Base-by-base conservation (phyloP, 2,329 filamentous ascomycete genomes). In the Colletotrichum chrysophilum region DNA sequence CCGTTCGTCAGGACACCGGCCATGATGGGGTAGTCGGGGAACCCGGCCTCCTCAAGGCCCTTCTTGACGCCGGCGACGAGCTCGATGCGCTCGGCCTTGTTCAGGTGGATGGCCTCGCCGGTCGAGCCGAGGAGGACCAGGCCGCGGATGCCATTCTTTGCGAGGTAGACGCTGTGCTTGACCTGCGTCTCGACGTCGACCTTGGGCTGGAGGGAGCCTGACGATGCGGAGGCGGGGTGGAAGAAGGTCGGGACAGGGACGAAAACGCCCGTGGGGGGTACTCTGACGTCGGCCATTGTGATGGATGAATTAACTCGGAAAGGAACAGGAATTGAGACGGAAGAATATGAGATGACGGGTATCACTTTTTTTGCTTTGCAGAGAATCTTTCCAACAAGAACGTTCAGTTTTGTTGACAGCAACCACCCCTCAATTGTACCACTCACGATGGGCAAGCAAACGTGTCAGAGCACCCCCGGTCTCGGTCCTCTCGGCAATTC, bases 211-310 rank as follows among this genome's bases (percentile, higher is more conserved):
- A 88, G 82, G 4, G 85, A 79, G 34, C 85, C 84, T 73, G 87
- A 87, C 21, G 83, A 82, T 10, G 87, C 82, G 7, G 84, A 81
- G 52, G 80, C 76, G 70, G 81, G 56, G 32, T 86, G 82, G 83
- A 91, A 93, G 87, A 93, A 93, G 60, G 91, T 93, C 34, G 91
- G 91, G 60, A 92, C 89, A 28, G 89, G 89, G 71, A 91, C 89
- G 81, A 88, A 90, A 78, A 91, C 87, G 71, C 89, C 89, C 61
- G 86, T 84, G 12, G 87, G 86, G 56, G 87, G 88, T 60, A 75
- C 73, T 65, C 73, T 75, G 13, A 38, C 70, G 34, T 68, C 34
- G 65, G 74, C 56, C 73, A 75, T 75, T 58, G 64, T 58, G 73
- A 70, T 32, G 13, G 48, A 34, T 36, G 28, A 8, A 26, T n/a